Evolutionary conservation across 2,329 filamentous ascomycete species (phyloP), one percentile per base, ranked within the genome.

Genomic region (Fusarium sp.): DNA sequence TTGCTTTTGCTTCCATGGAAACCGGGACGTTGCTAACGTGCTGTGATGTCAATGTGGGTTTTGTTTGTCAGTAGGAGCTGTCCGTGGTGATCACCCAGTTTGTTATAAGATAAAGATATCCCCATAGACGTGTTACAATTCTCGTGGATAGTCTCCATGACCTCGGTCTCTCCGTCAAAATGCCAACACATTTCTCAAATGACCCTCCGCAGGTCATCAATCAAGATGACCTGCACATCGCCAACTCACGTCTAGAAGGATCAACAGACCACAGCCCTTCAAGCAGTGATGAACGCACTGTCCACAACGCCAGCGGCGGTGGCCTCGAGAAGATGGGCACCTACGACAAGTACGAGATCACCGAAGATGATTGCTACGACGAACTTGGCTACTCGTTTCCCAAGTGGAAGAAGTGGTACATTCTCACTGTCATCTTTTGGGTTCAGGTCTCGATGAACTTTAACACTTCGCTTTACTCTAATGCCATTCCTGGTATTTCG

Each of bases 391-490:
- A 84, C 75, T 81, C 82, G 8, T 92, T 87, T 68, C 80, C 89
- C 0, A 77, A 69, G 11, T 84, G 80, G 81, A 90, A 88, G 80
- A 93, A 93, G 80, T 93, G 90, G 90, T 87, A 83, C 74, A 91
- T 92, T 72, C 85, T 92, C 61, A 85, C 84, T n/a, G 84, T 92
- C 76, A 91, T 92, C 77, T 92, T 92, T 81, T 81, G 89, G 71
- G 89, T 92, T 4, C 90, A 92, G 76, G 86, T 89, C 1, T 92
- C 90, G 4, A 92, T 92, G 90, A 92, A 92, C 81, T 91, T 92
- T 83, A 92, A 92, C 80, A 91, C 90, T 4, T 90, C 87, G 56
- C 83, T 92, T 6, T 92, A 92, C 79, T 91, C 89, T 20, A 92
- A 92, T 71, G 90, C 87, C 50, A 81, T 91, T 27, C 75, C 77